phyloP scores from a whole-genome alignment of 129 eudicot species.

The Artemisia annua region DNA sequence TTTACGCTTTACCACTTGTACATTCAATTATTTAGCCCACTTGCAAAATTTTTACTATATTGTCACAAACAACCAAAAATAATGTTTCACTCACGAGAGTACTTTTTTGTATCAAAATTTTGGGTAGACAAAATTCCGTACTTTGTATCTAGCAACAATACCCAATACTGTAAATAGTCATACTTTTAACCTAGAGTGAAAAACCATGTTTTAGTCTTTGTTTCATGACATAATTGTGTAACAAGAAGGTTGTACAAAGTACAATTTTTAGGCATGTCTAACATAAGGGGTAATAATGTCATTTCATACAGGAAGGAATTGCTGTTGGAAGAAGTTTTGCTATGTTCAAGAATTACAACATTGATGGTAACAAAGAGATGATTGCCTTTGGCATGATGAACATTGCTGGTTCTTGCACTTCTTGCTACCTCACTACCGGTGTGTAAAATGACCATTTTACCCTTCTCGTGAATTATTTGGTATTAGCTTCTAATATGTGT shows the following conservation, averaged over 20 bases:
- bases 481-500: background rate
- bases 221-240: too few relatives aligned
- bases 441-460: conserved; percentile 14
- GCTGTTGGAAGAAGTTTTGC: conserved; percentile 99
- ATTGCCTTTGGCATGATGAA: conserved; percentile 97
- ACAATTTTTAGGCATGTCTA: background rate
- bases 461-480: background rate
- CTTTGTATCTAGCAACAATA: background rate
- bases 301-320: conserved; percentile 80
- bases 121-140: conserved; percentile 10
- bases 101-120: conserved; percentile 4
- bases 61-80: conserved; percentile 10
- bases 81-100: conserved; percentile 30
- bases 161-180: too few relatives aligned
- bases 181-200: too few relatives aligned
- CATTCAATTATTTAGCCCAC: conserved; percentile 30
- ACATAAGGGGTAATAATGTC: conserved; percentile 1
- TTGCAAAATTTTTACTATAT: conserved; percentile 11
- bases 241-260: too few relatives aligned
- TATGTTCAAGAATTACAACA: conserved; percentile 91
- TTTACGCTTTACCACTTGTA: conserved; percentile 26
- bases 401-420: conserved; percentile 92
- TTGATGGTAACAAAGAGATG: conserved; percentile 99
- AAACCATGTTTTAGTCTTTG: too few relatives aligned
- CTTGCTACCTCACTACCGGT: conserved; percentile 97